A percentile compares a stretch with the other conserved stretches of the same genome.
These are phyloP conservation scores for Lepiota venenata DNA, from an alignment of 768 basidiomycete species.

Conservation along the genomic window DNA sequence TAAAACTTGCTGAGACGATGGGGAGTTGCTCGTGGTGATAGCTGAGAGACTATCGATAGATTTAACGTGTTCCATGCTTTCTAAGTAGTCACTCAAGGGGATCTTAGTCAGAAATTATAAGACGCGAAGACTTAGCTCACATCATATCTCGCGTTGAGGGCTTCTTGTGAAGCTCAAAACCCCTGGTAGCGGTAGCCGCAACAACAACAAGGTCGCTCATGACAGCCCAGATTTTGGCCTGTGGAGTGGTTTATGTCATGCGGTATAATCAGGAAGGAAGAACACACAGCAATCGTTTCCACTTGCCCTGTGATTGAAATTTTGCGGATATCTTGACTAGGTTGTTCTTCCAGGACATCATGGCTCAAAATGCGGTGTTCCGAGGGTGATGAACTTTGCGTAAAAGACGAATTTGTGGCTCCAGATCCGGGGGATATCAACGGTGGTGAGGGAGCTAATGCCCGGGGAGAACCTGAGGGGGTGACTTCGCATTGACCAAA, in stretches of 20 bases:
- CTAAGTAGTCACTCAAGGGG: constrained; percentile 5
- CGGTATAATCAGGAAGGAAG: background rate
- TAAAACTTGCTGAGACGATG: constrained; percentile 66
- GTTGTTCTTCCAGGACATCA: constrained; percentile 18
- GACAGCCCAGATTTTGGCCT: constrained; percentile 71
- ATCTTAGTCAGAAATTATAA: background rate
- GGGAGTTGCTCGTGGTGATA: constrained; percentile 26
- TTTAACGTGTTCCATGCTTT: constrained; percentile 26
- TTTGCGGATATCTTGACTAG: constrained; percentile 24
- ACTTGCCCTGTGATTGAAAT: constrained; percentile 58
- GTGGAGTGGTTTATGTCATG: constrained; percentile 1
- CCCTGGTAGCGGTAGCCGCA: constrained; percentile 17
- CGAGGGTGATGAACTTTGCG: background rate
- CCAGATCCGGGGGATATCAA: background rate
- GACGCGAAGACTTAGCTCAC: constrained; percentile 32
- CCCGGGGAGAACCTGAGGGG: background rate
- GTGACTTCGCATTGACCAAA: background rate
- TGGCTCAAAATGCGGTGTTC: constrained; percentile 8
- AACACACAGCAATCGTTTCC: constrained; percentile 60
- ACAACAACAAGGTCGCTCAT: constrained; percentile 64
- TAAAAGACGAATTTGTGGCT: too few relatives aligned
- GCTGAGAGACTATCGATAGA: constrained; percentile 48
- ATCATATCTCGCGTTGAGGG: constrained; percentile 54
- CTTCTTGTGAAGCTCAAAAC: constrained; percentile 30
- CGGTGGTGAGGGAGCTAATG: background rate